Evolutionary conservation across 176 grass and related monocot species (phyloP), one percentile per base, ranked within the genome.

Genomic region (Tillandsia fasciculata): DNA sequence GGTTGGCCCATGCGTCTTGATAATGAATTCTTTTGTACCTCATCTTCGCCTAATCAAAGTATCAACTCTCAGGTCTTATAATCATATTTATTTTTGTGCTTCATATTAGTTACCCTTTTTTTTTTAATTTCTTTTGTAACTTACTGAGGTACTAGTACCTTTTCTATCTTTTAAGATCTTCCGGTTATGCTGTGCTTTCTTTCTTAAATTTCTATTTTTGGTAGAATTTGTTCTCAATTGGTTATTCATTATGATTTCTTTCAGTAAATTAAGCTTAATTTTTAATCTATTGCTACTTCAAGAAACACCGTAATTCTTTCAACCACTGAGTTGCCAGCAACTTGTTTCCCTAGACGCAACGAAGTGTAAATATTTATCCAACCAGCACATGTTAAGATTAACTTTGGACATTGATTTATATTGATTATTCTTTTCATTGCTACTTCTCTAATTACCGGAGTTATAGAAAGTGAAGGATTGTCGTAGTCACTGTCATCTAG

Each of bases 1-100:
- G 93, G 93, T 64, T 97, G 93, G 93, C 89, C 93, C 26, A 90
- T 97, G 93, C 89, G 93, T 48, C 77, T 66, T 50, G 74, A 85
- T 52, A 92, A 84, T 49, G 86, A 90, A 54, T 97, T 96, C 79
- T 97, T 90, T 87, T 81, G 68, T 63, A 83, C 83, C 65, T 59
- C 48, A 51, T 33, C 76, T 79, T 66, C 68, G 67, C 47, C 77
- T 11, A 80, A 50, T 76, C 61, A 64, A 70, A 56, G 69, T 72
- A 72, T 77, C 47, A 70, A 75, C 8, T 67, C 82, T 67, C 78
- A 79, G 87, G 78, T 85, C 67, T 79, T 47, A 5, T 64, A 47
- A 67, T 67, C 65, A 67, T n/a, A n/a, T 67, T 49, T 15, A 26
- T 9, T 49, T 64, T 67, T 4, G n/a, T 17, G 17, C 9, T 59